Evolutionary conservation across 768 basidiomycete species (phyloP).

Genomic region (Lentinula sp.): DNA sequence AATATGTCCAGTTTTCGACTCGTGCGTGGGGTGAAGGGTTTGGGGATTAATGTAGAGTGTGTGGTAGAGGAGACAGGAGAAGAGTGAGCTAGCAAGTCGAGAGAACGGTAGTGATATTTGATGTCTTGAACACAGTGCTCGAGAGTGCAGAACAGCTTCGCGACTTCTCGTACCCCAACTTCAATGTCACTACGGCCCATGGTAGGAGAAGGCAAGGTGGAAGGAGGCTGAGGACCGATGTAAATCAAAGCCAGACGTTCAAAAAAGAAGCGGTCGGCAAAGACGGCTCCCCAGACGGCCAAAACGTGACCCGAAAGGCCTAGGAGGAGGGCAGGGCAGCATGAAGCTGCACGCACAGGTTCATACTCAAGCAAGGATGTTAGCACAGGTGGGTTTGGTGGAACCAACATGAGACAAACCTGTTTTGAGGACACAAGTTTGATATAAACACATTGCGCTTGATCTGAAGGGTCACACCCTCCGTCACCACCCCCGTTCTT

Average conservation of each 20-base stretch:
- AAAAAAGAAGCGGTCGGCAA: background rate
- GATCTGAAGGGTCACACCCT: background rate
- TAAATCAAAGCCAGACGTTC: background rate
- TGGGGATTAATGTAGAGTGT: too few species aligned
- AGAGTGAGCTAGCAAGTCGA: too few species aligned
- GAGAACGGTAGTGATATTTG: background rate
- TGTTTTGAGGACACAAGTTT: background rate
- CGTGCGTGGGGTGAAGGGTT: too few species aligned
- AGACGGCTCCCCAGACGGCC: slow-evolving; percentile 1
- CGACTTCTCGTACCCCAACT: background rate
- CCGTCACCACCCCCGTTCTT: background rate
- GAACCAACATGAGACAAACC: background rate
- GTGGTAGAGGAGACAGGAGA: too few species aligned
- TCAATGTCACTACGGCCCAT: too few species aligned
- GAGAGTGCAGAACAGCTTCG: background rate
- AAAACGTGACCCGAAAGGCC: background rate
- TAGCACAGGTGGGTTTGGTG: background rate
- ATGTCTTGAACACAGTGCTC: background rate
- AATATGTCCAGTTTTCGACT: too few species aligned
- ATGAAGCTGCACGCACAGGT: background rate
- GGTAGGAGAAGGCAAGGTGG: background rate
- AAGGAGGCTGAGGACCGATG: background rate
- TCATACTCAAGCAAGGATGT: background rate
- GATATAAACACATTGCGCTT: background rate
- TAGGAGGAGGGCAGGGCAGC: slow-evolving; percentile 6